Evolutionary conservation across 257 asterid genomes (phyloP), one percentile per base, ranked within the genome.

Genomic region (Nicotiana attenuata): DNA sequence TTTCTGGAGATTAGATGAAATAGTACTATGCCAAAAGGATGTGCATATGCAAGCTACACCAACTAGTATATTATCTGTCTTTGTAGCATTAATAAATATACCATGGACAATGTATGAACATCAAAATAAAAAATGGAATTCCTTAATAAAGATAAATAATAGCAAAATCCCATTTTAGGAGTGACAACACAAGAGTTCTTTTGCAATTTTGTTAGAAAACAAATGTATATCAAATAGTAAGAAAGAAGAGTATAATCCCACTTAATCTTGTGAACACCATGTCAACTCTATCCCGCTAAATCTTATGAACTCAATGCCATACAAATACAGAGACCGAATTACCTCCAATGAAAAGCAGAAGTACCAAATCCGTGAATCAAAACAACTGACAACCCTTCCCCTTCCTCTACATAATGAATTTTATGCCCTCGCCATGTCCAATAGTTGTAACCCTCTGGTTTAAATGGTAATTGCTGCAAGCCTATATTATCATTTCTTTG

Each of bases 331-430:
- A 50, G 7, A 50, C 2, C 24, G 78, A 50, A 24, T 75, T 80
- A 93, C 99, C 99, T 96, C 99, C 99, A 96, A 76, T 96, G 99
- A 83, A 85, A 96, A 33, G 99, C 96, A 83, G 99, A 96, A 90
- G 98, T 93, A 41, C 98, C 98, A 85, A 96, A 96, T 1, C 99
- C 99, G 86, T 96, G 99, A 86, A 96, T 90, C 28, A 94, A 89
- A 86, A 96, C 97, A 82, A 96, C 78, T 47, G 99, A 96, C 61
- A 63, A 50, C 5, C 99, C 99, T 84, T 96, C 96, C 78, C 98
- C 99, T 91, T 93, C 88, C 61, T 84, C 98, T 16, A 96, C 96
- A 85, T 94, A 94, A 84, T 96, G 99, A 82, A 96, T 88, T 82
- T 84, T 92, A 45, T 90, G 73, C 75, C 90, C 97, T 84, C 86